Conservation (phyloP, 2,329 filamentous ascomycete species). For the Aspergillaceae sp. region DNA sequence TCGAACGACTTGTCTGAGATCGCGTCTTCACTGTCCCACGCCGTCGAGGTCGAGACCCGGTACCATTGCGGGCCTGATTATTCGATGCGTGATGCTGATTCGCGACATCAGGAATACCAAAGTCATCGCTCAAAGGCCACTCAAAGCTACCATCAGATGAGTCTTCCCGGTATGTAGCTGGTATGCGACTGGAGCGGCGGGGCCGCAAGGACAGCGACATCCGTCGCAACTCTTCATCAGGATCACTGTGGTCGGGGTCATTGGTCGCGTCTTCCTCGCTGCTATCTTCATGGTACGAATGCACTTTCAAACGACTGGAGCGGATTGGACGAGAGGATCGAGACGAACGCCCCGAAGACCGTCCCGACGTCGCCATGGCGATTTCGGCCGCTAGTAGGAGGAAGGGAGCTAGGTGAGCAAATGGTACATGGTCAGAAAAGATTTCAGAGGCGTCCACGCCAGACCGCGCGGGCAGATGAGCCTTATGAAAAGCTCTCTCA, state of each 20-base stretch:
- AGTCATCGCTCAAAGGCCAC: slow-evolving; percentile 7
- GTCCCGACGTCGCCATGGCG: neutral
- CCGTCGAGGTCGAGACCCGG: slow-evolving; percentile 7
- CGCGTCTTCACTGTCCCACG: slow-evolving; percentile 11
- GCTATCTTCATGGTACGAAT: slow-evolving; percentile 32
- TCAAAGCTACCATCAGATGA: slow-evolving; percentile 24
- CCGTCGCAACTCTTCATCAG: slow-evolving; percentile 8
- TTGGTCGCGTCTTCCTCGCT: slow-evolving; percentile 21
- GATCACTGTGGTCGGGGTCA: slow-evolving; percentile 4
- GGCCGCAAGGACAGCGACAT: slow-evolving; percentile 23
- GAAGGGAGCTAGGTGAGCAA: slow-evolving; percentile 1
- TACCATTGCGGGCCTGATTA: slow-evolving; percentile 1
- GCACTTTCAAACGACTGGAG: slow-evolving; percentile 26
- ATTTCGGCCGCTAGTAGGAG: slow-evolving; percentile 4
- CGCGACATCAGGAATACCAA: no score
- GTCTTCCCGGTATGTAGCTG: slow-evolving; percentile 26
- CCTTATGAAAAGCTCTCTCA: no score
- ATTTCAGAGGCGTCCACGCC: no score
- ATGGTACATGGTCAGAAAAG: slow-evolving; percentile 11
- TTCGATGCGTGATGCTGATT: no score
- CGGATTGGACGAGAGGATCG: slow-evolving; percentile 27
- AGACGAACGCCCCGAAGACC: slow-evolving; percentile 3
- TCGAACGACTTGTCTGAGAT: slow-evolving; percentile 14
- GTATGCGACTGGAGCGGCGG: slow-evolving; percentile 18
- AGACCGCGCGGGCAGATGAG: no score